Conservation (phyloP, 2,329 filamentous ascomycete genomes). For the Fusarium robinianum region DNA sequence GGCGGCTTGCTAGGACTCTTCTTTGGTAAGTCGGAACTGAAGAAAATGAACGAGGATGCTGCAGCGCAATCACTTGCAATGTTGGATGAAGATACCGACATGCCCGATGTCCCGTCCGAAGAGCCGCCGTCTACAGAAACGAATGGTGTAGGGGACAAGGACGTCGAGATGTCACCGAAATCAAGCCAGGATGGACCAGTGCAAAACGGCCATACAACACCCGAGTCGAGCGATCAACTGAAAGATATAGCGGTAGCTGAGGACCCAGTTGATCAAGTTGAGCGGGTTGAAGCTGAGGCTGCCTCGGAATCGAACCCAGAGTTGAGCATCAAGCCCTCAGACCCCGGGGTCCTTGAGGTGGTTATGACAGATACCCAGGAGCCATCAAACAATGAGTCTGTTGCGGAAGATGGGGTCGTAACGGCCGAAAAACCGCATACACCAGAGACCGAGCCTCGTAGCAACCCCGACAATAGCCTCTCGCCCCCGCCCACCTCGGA, state of each 20-base stretch:
- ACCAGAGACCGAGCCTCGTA: slow-evolving; percentile 50
- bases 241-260: background rate
- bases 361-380: slow-evolving; percentile 38
- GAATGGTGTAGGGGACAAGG: slow-evolving; percentile 39
- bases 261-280: background rate
- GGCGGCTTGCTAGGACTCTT: slow-evolving; percentile 59
- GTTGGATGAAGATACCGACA: slow-evolving; percentile 34
- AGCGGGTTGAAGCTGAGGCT: background rate
- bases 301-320: too few relatives aligned
- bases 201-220: slow-evolving; percentile 2
- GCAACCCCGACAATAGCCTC: slow-evolving; percentile 51
- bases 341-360: slow-evolving; percentile 34
- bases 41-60: slow-evolving; percentile 53
- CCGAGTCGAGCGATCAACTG: background rate
- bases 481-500: slow-evolving; percentile 54
- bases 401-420: slow-evolving; percentile 16
- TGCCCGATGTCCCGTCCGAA: slow-evolving; percentile 17
- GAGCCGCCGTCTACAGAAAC: background rate
- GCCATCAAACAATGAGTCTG: slow-evolving; percentile 26
- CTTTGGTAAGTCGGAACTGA: slow-evolving; percentile 62
- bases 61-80: slow-evolving; percentile 17
- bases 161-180: slow-evolving; percentile 44
- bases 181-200: slow-evolving; percentile 20
- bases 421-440: slow-evolving; percentile 42
- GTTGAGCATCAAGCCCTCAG: too few relatives aligned